Conservation (phyloP, 345 rosid genomes). For the Rubroshorea leprosula region DNA sequence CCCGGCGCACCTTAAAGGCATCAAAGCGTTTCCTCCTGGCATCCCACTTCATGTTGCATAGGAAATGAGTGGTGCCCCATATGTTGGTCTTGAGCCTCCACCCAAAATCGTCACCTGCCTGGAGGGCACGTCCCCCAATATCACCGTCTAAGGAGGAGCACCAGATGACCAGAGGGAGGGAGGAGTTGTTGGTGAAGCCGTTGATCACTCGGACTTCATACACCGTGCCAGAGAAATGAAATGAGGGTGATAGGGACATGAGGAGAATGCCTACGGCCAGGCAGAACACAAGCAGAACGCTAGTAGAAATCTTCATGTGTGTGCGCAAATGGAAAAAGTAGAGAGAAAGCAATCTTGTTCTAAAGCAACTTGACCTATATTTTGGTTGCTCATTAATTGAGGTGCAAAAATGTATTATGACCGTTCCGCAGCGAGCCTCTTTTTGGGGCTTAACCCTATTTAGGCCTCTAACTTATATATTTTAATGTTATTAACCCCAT, state of each 20-base stretch:
- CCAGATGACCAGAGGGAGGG: slow-evolving; percentile 82
- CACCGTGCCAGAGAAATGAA: slow-evolving; percentile 31
- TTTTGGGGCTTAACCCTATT: no score
- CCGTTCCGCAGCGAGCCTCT: no score
- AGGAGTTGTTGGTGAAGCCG: slow-evolving; percentile 78
- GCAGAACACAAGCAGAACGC: slow-evolving; percentile 14
- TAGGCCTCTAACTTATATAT: no score
- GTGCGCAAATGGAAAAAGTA: no score
- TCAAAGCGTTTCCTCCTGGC: slow-evolving; percentile 45
- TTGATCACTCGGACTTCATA: slow-evolving; percentile 80
- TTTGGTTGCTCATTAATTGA: no score
- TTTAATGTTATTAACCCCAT: no score
- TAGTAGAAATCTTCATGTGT: slow-evolving; percentile 33
- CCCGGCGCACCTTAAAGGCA: slow-evolving; percentile 59
- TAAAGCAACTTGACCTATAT: no score
- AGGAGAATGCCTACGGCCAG: slow-evolving; percentile 26
- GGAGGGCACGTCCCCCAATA: slow-evolving; percentile 91
- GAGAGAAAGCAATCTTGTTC: no score
- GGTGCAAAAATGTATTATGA: no score
- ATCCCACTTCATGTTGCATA: slow-evolving; percentile 83
- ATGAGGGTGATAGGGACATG: slow-evolving; percentile 30
- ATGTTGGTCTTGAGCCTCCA: slow-evolving; percentile 52
- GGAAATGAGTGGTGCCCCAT: slow-evolving; percentile 36
- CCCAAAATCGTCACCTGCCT: slow-evolving; percentile 82
- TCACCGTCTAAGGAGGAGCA: slow-evolving; percentile 57